Percentiles rank a stretch among this genome's conserved stretches.
These are phyloP conservation scores for Pythium sp. DNA, from an alignment of 352 stramenopile genomes.

Conservation along the genomic window DNA sequence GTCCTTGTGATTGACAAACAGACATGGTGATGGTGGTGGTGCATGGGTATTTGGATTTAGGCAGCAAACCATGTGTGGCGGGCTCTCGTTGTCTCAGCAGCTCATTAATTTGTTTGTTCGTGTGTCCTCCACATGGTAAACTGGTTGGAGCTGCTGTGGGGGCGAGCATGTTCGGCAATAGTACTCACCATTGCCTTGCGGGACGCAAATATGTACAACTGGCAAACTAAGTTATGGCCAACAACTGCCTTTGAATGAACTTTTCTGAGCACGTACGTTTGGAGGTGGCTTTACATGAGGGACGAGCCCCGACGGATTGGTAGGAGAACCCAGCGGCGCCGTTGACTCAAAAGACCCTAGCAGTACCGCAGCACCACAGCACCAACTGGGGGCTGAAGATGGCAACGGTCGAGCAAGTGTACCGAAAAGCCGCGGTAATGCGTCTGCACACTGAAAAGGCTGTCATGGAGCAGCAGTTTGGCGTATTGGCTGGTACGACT, in stretches of 20 bases:
- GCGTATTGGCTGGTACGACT: slow-evolving; percentile 19
- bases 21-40: not conserved
- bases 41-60: not conserved
- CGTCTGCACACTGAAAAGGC: slow-evolving; percentile 85
- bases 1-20: not conserved
- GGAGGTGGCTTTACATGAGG: not conserved
- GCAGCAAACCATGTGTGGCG: not conserved
- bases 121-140: not conserved
- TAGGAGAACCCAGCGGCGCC: not conserved
- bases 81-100: not conserved
- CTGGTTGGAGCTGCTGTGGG: not conserved
- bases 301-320: not conserved
- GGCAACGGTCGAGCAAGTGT: slow-evolving; percentile 85
- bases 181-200: not conserved
- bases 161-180: not conserved
- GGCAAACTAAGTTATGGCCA: not conserved
- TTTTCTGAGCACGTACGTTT: not conserved
- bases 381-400: slow-evolving; percentile 88
- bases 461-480: slow-evolving; percentile 78
- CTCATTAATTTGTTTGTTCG: not conserved
- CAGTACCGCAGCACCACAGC: slow-evolving; percentile 62
- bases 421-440: slow-evolving; percentile 85
- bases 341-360: not conserved
- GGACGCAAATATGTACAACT: not conserved
- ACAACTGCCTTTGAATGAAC: not conserved